Evolutionary conservation across 345 rosid species (phyloP).

Genomic region (Lepidium aucheri): DNA sequence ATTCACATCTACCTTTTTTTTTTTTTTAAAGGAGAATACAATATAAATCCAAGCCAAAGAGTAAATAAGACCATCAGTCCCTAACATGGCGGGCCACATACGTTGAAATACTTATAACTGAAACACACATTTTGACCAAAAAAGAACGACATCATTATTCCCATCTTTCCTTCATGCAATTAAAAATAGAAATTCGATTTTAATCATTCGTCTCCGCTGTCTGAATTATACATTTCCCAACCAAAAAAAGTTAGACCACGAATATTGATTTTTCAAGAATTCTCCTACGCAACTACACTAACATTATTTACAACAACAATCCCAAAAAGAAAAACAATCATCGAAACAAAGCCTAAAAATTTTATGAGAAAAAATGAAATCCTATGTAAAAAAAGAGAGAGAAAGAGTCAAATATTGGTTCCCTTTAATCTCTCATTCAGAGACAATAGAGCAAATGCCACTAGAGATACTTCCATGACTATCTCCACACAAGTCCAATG

Average conservation of each 20-base stretch:
- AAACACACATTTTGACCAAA: conserved; percentile 8
- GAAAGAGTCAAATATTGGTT: neutral
- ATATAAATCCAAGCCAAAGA: neutral
- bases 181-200: neutral
- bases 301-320: neutral
- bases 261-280: conserved; percentile 5
- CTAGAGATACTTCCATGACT: conserved; percentile 77
- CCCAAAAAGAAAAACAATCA: neutral
- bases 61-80: neutral
- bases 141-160: neutral
- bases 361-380: neutral
- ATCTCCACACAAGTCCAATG: conserved; percentile 51
- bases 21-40: neutral
- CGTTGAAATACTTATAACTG: neutral
- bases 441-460: conserved; percentile 43
- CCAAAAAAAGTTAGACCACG: conserved; percentile 21
- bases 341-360: neutral
- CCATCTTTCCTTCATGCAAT: neutral
- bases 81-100: neutral
- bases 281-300: neutral
- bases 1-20: too few species aligned
- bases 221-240: conserved; percentile 12
- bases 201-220: conserved; percentile 18
- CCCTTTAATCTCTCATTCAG: conserved; percentile 36
- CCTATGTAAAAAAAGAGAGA: neutral